phyloP scores from a whole-genome alignment of 169 alveolate genomes.

The Plasmodium chabaudi region DNA sequence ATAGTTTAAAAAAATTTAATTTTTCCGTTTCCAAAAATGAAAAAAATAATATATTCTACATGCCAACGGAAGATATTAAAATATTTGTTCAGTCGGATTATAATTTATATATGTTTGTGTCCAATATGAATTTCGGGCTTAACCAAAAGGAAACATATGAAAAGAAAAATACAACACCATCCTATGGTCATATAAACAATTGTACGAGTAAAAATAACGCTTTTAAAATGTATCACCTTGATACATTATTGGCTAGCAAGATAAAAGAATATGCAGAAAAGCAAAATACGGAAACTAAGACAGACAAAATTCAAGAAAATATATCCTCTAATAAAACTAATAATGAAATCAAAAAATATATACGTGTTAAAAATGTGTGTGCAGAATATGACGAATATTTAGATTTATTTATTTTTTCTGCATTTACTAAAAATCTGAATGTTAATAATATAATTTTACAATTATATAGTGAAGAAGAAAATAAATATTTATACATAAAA shows the following conservation, averaged over 20 bases:
- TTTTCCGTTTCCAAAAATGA: constrained; percentile 56
- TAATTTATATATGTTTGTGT: constrained; percentile 46
- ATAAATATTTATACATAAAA: constrained; percentile 28
- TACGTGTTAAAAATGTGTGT: constrained; percentile 41
- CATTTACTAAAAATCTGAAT: constrained; percentile 11
- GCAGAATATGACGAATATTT: constrained; percentile 53
- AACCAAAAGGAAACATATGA: background rate
- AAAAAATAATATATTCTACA: constrained; percentile 12
- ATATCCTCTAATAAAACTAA: background rate
- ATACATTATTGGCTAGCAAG: constrained; percentile 18
- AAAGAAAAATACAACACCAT: background rate
- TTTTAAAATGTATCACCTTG: constrained; percentile 19
- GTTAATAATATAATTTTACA: constrained; percentile 52
- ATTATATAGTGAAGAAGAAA: constrained; percentile 36
- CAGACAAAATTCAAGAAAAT: background rate
- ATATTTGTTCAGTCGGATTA: constrained; percentile 43
- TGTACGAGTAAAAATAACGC: background rate
- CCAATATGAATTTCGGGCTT: constrained; percentile 54
- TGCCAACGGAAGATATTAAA: constrained; percentile 49
- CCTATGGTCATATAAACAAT: background rate
- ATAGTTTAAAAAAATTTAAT: constrained; percentile 31
- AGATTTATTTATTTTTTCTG: constrained; percentile 57
- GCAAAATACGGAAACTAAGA: background rate
- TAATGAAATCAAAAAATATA: background rate
- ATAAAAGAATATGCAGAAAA: constrained; percentile 2